Base-by-base conservation (phyloP, 352 stramenopile genomes). In the Thalassiosira exigua region DNA sequence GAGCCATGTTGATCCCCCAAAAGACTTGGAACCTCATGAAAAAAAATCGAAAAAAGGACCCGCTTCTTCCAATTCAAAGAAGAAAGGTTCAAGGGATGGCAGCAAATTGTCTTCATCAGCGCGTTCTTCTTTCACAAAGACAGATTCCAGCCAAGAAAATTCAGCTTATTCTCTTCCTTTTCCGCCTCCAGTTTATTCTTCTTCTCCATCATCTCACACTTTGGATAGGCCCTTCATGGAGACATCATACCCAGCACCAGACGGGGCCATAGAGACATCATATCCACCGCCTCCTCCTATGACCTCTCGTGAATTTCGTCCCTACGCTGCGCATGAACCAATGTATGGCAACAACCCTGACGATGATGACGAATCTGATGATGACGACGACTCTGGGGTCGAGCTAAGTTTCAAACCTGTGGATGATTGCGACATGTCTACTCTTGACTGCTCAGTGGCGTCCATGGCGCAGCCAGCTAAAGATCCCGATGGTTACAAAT, bases 151-250 rank as follows among this genome's bases (percentile, higher is more conserved):
- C n/a, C n/a, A n/a, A n/a, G n/a, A n/a, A n/a, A n/a, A n/a, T n/a
- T n/a, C n/a, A n/a, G n/a, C n/a, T n/a, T 72, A 68, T 58, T 80
- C 70, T 57, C 70, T 80, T 57, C 70, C 70, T 56, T 19, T 69
- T 11, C 53, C 53, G 33, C 21, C 66, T 33, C 30, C 66, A 21
- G 33, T 42, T 4, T 21, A 22, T 44, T 36, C 39, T 33, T 65
- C 64, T 41, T 42, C n/a, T 32, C 33, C 58, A 12, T 69, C 5
- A 60, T 12, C 17, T 69, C 41, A 41, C 7, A n/a, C n/a, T n/a
- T n/a, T 44, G 36, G 14, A 14, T 44, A 44, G 36, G 36, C 21
- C 46, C 2, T 3, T 32, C 3, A 70, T 44, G 24, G 29, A 48
- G 41, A 21, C 57, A 32, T 66, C 57, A 32, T 66, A 50, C 30